These are phyloP conservation scores for Boletus pseudo-olivaceus DNA, from an alignment of 768 basidiomycete genomes.

Conservation along the genomic window DNA sequence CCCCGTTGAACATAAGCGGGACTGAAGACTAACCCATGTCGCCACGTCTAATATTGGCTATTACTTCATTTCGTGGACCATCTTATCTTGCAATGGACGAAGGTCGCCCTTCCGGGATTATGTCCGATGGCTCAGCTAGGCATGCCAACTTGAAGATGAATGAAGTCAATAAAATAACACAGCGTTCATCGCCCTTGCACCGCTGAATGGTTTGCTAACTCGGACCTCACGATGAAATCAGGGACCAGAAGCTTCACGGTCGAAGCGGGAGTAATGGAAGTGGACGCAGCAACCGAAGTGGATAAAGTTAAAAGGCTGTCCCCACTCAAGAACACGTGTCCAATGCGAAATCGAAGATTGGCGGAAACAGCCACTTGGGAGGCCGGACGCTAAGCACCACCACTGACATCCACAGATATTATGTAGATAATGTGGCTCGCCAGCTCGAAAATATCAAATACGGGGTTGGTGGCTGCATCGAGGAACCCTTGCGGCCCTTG, in stretches of 20 bases:
- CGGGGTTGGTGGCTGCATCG: not conserved
- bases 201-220: too few relatives aligned
- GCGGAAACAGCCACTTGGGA: too few relatives aligned
- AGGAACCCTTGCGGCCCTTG: not conserved
- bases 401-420: not conserved
- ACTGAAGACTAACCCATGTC: too few relatives aligned
- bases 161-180: not conserved
- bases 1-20: too few relatives aligned
- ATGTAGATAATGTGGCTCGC: too few relatives aligned
- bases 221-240: not conserved
- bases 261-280: constrained; percentile 1
- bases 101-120: not conserved
- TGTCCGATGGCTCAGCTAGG: not conserved
- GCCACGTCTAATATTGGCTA: not conserved
- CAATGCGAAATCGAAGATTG: too few relatives aligned
- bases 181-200: not conserved
- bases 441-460: not conserved
- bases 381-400: not conserved
- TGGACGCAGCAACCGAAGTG: not conserved
- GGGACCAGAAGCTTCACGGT: not conserved
- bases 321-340: not conserved
- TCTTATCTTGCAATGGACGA: not conserved
- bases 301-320: not conserved
- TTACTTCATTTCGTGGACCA: not conserved
- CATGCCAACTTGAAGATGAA: not conserved